These are phyloP conservation scores for Blastobotrys americana DNA, from an alignment of 805 yeast species.

Conservation along the genomic window DNA sequence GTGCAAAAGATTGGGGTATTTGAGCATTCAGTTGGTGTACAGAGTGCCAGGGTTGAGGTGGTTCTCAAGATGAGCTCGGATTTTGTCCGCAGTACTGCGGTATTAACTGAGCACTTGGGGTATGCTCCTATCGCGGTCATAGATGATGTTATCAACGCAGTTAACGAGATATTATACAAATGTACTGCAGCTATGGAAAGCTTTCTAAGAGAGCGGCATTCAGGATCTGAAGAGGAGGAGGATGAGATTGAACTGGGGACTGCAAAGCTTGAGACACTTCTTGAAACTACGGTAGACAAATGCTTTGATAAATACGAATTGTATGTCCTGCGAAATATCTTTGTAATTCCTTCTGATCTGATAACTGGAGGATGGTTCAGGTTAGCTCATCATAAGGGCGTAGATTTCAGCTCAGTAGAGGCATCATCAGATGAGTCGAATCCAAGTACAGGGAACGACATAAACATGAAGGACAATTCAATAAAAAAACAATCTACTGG, in stretches of 20 bases:
- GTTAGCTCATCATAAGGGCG: constrained; percentile 57
- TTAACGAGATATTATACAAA: constrained; percentile 73
- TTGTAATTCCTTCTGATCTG: constrained; percentile 60
- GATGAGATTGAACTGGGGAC: constrained; percentile 67
- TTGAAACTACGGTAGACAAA: constrained; percentile 69
- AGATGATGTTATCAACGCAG: constrained; percentile 84
- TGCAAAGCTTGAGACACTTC: constrained; percentile 65
- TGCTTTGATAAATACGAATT: constrained; percentile 83
- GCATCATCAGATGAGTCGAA: too few relatives aligned
- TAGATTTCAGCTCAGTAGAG: constrained; percentile 13
- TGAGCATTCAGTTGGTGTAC: too few relatives aligned
- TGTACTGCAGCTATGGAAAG: constrained; percentile 74
- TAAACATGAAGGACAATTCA: too few relatives aligned
- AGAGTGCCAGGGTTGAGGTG: too few relatives aligned
- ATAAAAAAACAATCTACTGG: too few relatives aligned
- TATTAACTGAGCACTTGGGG: constrained; percentile 80
- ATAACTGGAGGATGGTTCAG: constrained; percentile 59
- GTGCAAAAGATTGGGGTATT: constrained; percentile 1
- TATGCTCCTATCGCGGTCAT: constrained; percentile 75
- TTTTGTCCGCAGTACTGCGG: constrained; percentile 12
- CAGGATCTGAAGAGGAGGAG: constrained; percentile 3
- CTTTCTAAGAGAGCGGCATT: constrained; percentile 40
- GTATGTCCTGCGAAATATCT: constrained; percentile 69
- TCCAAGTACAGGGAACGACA: too few relatives aligned
- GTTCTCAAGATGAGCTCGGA: too few relatives aligned